Base-by-base conservation (phyloP, 2,329 filamentous ascomycete species). In the Fusarium transvaalense region DNA sequence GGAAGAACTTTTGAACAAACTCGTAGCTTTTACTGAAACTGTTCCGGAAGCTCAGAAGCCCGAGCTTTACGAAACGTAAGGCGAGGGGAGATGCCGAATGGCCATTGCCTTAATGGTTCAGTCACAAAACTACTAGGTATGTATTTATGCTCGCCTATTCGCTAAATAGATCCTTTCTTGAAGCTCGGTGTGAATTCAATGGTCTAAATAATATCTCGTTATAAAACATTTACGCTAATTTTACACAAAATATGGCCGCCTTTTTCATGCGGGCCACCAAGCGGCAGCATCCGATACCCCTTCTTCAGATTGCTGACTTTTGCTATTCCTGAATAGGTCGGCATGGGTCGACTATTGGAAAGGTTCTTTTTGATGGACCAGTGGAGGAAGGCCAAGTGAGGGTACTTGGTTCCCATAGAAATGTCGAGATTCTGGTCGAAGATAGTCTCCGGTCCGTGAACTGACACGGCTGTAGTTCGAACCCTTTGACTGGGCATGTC, bases 221-320 rank as follows among this genome's bases (percentile, higher is more conserved):
- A 50, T 14, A 38, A 37, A 27, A 27, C 9, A 27, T 37, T 50
- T 21, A 35, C 13, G 21, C 27, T 54, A 29, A 46, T 54, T n/a
- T 51, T 69, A 38, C 65, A 68, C 3, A 69, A 4, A 8, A 68
- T 17, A 12, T 50, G 23, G 2, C 60, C 50, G 2, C 25, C 19
- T 12, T 12, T 6, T n/a, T 14, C 13, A 4, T 53, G 13, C 0
- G 6, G 2, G 0, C 10, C 5, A 2, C 56, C 32, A 7, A 69
- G 10, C 0, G 50, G 55, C 6, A 68, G 17, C 0, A 57, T 4
- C 3, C 60, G 38, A 13, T 68, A 69, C 0, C 60, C 65, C 8
- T 50, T 38, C 29, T 23, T 61, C 12, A 69, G 5, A 6, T 39
- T 66, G 0, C 31, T 6, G 2, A 66, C 13, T 8, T 53, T 69